Evolutionary conservation across 1,139 yeast genomes (phyloP).

Genomic region (Geotrichum aggregatum): DNA sequence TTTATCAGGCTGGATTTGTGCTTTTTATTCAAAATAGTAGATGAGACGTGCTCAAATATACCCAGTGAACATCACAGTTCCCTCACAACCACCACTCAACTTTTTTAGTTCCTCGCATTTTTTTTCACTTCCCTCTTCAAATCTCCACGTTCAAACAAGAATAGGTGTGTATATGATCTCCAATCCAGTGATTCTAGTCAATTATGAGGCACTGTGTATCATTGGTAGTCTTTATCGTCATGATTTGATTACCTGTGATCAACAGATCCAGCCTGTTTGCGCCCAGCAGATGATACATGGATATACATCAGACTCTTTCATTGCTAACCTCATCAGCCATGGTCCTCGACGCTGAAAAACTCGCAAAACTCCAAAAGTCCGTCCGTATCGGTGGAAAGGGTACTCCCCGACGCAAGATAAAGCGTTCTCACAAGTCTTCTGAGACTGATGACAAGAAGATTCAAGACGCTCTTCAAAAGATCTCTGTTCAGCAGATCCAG

Average conservation of each 20-base stretch:
- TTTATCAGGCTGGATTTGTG: too few relatives aligned
- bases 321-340: constrained; percentile 12
- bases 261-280: too few relatives aligned
- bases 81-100: constrained; percentile 12
- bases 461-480: constrained; percentile 83
- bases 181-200: too few relatives aligned
- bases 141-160: too few relatives aligned
- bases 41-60: constrained; percentile 3
- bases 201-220: too few relatives aligned
- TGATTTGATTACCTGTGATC: too few relatives aligned
- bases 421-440: constrained; percentile 65
- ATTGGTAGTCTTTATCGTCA: too few relatives aligned
- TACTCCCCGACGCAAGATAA: constrained; percentile 61
- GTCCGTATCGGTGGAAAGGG: constrained; percentile 48
- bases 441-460: constrained; percentile 86
- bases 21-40: background rate
- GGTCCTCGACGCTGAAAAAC: constrained; percentile 39
- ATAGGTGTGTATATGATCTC: too few relatives aligned
- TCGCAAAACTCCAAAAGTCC: constrained; percentile 41
- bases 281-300: too few relatives aligned
- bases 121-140: background rate
- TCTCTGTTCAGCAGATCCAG: constrained; percentile 83
- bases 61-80: background rate
- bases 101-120: constrained; percentile 4
- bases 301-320: too few relatives aligned